Percentiles rank a stretch among this genome's conserved stretches.
Evolutionary conservation across 2,329 filamentous ascomycete genomes (phyloP).

Genomic region (Endothia cerciana): DNA sequence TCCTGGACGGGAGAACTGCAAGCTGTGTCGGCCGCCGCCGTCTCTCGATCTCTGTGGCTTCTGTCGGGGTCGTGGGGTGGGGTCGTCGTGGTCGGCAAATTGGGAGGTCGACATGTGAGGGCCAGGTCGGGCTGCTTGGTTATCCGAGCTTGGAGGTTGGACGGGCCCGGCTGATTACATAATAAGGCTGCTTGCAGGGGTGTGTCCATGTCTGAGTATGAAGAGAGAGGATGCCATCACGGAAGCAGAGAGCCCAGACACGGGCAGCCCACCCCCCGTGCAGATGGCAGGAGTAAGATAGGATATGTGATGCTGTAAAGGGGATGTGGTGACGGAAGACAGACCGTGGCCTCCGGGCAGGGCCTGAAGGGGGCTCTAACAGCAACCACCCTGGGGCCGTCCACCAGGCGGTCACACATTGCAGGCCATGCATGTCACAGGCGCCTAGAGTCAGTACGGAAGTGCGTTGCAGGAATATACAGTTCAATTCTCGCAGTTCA

Average conservation of each 20-base stretch:
- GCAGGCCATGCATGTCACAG: too few species aligned
- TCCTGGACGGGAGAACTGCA: background rate
- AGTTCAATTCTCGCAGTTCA: background rate
- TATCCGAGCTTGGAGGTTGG: constrained; percentile 14
- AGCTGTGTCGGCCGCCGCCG: too few species aligned
- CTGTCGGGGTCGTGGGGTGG: background rate
- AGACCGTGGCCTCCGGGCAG: too few species aligned
- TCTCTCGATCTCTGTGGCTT: background rate
- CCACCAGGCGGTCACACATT: too few species aligned
- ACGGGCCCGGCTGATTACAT: constrained; percentile 1
- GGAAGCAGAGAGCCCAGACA: too few species aligned
- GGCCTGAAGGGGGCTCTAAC: too few species aligned
- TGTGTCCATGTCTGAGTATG: background rate
- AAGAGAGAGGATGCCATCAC: too few species aligned
- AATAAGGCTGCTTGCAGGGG: background rate
- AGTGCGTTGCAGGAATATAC: background rate
- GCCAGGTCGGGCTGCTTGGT: constrained; percentile 10
- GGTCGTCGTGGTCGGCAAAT: background rate
- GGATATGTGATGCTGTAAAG: too few species aligned
- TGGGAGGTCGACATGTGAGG: background rate
- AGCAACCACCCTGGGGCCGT: too few species aligned
- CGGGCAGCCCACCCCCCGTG: too few species aligned
- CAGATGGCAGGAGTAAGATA: too few species aligned
- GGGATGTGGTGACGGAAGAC: too few species aligned
- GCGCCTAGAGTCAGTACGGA: background rate